Conservation (phyloP, 140 eudicot genomes). For the Senecio squalidus region DNA sequence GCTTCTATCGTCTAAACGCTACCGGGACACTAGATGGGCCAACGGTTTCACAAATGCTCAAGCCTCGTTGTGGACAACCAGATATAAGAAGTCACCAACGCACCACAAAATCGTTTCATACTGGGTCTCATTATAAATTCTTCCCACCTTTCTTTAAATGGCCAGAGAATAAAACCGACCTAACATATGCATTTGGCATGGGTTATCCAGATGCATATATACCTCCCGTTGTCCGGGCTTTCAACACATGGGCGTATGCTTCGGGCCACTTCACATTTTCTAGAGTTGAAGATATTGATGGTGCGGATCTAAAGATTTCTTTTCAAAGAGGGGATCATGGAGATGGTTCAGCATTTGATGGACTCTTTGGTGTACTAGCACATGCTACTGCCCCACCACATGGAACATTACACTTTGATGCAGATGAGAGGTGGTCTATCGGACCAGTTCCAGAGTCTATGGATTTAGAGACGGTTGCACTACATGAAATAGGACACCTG, state of each 20-base stretch:
- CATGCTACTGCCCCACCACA: slow-evolving; percentile 31
- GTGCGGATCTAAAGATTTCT: slow-evolving; percentile 20
- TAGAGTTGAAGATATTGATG: background rate
- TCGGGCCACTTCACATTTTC: slow-evolving; percentile 18
- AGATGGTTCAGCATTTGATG: slow-evolving; percentile 23
- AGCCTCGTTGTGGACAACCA: slow-evolving; percentile 39
- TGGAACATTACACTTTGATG: slow-evolving; percentile 33
- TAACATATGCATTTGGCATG: slow-evolving; percentile 19
- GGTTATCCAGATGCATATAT: background rate
- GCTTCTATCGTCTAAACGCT: slow-evolving; percentile 23
- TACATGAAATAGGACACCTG: slow-evolving; percentile 43
- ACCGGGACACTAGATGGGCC: too few species aligned
- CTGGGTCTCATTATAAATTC: slow-evolving; percentile 20
- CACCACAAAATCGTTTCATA: too few species aligned
- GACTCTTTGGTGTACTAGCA: slow-evolving; percentile 10
- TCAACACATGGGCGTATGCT: slow-evolving; percentile 22
- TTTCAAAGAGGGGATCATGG: slow-evolving; percentile 19
- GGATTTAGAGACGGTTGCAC: slow-evolving; percentile 21
- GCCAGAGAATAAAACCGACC: slow-evolving; percentile 2
- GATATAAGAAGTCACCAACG: slow-evolving; percentile 15
- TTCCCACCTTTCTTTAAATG: slow-evolving; percentile 15
- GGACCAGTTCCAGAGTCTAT: background rate
- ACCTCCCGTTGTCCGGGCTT: slow-evolving; percentile 15
- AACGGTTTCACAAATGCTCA: too few species aligned
- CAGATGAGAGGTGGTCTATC: slow-evolving; percentile 12